phyloP scores from a whole-genome alignment of 768 basidiomycete species.

The Mycena crocata region DNA sequence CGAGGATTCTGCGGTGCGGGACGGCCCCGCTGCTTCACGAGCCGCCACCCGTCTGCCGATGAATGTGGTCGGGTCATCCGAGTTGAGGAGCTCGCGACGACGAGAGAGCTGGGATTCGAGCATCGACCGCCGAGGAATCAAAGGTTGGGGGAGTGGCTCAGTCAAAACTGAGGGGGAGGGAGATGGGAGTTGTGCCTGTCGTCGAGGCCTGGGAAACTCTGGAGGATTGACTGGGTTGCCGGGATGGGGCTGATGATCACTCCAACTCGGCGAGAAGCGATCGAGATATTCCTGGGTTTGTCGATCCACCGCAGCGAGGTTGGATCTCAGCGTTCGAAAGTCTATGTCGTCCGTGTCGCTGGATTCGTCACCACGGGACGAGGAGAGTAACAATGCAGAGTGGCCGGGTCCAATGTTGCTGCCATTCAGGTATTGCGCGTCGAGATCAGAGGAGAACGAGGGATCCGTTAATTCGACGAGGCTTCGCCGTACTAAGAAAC shows the following conservation, averaged over 20 bases:
- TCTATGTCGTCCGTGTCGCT: conserved; percentile 33
- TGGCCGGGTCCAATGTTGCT: conserved; percentile 56
- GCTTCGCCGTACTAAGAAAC: conserved; percentile 55
- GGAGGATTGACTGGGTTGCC: conserved; percentile 20
- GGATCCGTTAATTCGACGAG: conserved; percentile 58
- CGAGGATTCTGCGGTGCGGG: conserved; percentile 27
- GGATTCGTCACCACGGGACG: conserved; percentile 29
- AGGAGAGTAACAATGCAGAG: conserved; percentile 26
- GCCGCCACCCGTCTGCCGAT: conserved; percentile 56
- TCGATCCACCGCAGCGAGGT: conserved; percentile 29
- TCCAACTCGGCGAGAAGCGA: conserved; percentile 28
- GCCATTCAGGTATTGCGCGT: conserved; percentile 23
- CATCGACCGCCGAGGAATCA: conserved; percentile 39
- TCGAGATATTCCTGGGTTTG: conserved; percentile 28
- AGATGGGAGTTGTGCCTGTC: conserved; percentile 34
- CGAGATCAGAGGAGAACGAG: conserved; percentile 34
- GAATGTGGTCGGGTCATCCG: conserved; percentile 51
- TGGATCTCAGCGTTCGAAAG: conserved; percentile 18
- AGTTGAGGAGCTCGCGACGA: conserved; percentile 33
- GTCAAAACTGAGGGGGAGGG: conserved; percentile 35
- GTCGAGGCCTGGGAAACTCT: conserved; percentile 27
- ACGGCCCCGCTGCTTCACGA: conserved; percentile 46
- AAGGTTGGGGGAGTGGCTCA: conserved; percentile 27
- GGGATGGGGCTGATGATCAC: conserved; percentile 22
- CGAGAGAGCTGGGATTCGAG: conserved; percentile 41